Conservation (phyloP, 805 yeast species). For the Candida orba region DNA sequence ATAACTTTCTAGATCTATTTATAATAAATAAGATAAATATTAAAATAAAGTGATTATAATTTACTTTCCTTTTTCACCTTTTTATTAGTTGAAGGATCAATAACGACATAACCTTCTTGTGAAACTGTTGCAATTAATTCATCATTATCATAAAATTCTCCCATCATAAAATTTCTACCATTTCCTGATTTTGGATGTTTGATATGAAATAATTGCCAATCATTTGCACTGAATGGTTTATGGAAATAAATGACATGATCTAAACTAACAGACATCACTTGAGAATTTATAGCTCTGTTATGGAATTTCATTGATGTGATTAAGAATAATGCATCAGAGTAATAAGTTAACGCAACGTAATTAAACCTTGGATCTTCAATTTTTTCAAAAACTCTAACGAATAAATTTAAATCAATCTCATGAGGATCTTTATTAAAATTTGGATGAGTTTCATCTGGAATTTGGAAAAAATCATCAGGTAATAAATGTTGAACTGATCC, state of each 20-base stretch:
- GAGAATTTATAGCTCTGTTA: constrained; percentile 36
- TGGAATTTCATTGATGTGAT: constrained; percentile 46
- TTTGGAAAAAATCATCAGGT: constrained; percentile 29
- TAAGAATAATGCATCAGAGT: constrained; percentile 51
- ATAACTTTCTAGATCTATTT: no score
- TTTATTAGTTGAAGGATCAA: constrained; percentile 10
- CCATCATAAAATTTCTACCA: constrained; percentile 49
- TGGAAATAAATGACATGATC: constrained; percentile 68
- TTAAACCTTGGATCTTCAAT: constrained; percentile 30
- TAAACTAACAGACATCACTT: constrained; percentile 49
- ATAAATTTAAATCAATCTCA: constrained; percentile 15
- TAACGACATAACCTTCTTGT: constrained; percentile 54
- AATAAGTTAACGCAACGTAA: constrained; percentile 51
- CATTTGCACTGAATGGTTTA: constrained; percentile 37
- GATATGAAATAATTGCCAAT: constrained; percentile 47
- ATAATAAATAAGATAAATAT: not conserved
- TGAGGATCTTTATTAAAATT: constrained; percentile 13
- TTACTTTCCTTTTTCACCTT: constrained; percentile 1
- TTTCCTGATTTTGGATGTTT: constrained; percentile 42
- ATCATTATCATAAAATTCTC: constrained; percentile 43
- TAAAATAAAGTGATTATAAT: not conserved
- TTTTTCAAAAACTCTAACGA: constrained; percentile 10
- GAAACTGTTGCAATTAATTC: constrained; percentile 50
- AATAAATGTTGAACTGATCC: constrained; percentile 29
- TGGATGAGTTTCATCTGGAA: constrained; percentile 10